These are phyloP conservation scores for Fusarium sulawesiense DNA, from an alignment of 2,329 filamentous ascomycete species.

Conservation along the genomic window DNA sequence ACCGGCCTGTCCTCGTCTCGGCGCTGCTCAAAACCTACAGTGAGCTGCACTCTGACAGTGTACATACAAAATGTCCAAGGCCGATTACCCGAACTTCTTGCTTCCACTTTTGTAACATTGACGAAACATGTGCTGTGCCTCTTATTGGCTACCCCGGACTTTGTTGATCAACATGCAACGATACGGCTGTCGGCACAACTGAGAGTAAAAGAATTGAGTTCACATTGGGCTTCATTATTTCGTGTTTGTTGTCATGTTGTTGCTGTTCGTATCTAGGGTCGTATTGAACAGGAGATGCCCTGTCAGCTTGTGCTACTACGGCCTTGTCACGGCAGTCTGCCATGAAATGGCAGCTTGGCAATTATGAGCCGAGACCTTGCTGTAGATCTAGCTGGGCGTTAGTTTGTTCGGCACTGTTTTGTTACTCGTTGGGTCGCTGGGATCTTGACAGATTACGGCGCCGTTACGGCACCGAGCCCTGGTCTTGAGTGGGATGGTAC, in stretches of 20 bases:
- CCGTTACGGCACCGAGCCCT: neutral
- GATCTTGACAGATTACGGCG: neutral
- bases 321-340: neutral
- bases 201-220: neutral
- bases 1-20: constrained; percentile 42
- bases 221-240: too few relatives aligned
- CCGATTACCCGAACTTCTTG: constrained; percentile 21
- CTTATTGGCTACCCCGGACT: constrained; percentile 5
- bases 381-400: constrained; percentile 7
- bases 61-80: neutral
- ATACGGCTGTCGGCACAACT: constrained; percentile 6
- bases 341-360: constrained; percentile 17
- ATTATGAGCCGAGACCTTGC: constrained; percentile 8
- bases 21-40: constrained; percentile 17
- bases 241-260: too few relatives aligned
- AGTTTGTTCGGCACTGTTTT: neutral
- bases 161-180: constrained; percentile 1
- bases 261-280: neutral
- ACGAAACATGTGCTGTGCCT: constrained; percentile 13
- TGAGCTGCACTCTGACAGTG: too few relatives aligned
- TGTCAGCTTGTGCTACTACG: neutral
- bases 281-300: neutral
- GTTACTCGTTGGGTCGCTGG: neutral
- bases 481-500: neutral
- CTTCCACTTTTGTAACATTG: constrained; percentile 14